Base-by-base conservation (phyloP, 2,329 filamentous ascomycete genomes). In the Harringtonia lauricola region DNA sequence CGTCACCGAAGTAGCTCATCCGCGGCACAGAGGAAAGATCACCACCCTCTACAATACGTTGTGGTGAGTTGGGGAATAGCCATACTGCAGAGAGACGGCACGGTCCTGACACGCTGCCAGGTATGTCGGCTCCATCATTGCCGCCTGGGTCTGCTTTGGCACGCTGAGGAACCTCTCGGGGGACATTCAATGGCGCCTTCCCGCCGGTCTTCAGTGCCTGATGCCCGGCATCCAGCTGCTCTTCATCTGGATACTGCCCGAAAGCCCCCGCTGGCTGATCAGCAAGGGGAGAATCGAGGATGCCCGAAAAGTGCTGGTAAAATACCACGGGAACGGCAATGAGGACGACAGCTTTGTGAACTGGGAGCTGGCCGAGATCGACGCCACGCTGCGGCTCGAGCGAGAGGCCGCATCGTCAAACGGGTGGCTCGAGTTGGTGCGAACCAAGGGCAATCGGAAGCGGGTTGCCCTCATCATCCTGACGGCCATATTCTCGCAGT, bases 11-110 rank as follows among this genome's bases (percentile, higher is more conserved):
- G 57, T 72, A 30, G 64, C 62, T 53, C 69, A 72, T 52, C 68
- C 69, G 12, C 67, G 68, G 50, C 67, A 72, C 49, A 60, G 70
- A 45, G 68, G 60, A 39, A 60, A 60, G 41, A 59, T 72, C 33
- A 72, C 67, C 1, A 61, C 68, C 12, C 59, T 72, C 41, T 72
- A 72, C 52, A 71, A 72, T 50, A 68, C 64, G 38, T 52, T 71
- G 7, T 74, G 68, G 67, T n/a, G n/a, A n/a, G n/a, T n/a, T n/a
- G n/a, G n/a, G n/a, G n/a, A n/a, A n/a, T n/a, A n/a, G n/a, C n/a
- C n/a, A n/a, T n/a, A n/a, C n/a, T n/a, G n/a, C n/a, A n/a, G n/a
- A n/a, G n/a, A n/a, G n/a, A n/a, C n/a, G n/a, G n/a, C n/a, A n/a
- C n/a, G n/a, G n/a, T n/a, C n/a, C n/a, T n/a, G n/a, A n/a, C n/a